Percentiles rank a stretch among this genome's conserved stretches.
Conservation (phyloP, 2,329 filamentous ascomycete species). For the Pyricularia grisea region DNA sequence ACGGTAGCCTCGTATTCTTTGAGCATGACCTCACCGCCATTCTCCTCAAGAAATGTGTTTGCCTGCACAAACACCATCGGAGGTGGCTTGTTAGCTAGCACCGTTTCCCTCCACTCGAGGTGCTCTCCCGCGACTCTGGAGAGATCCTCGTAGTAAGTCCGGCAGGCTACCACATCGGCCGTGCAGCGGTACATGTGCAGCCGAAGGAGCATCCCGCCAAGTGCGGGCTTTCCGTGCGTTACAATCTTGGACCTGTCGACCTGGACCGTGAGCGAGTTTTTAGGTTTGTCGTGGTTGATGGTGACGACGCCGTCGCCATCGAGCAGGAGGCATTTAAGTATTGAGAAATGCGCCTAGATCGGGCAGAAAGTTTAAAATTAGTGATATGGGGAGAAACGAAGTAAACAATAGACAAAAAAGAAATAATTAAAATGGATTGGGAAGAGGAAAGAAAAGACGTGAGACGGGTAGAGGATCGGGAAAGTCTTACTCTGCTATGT, state of each 20-base stretch:
- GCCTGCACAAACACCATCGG: conserved; percentile 55
- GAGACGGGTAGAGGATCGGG: background rate
- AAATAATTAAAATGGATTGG: background rate
- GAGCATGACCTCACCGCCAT: conserved; percentile 27
- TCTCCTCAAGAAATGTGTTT: conserved; percentile 38
- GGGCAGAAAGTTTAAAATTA: background rate
- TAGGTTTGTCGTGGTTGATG: conserved; percentile 33
- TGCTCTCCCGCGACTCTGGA: conserved; percentile 43
- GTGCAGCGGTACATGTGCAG: conserved; percentile 55
- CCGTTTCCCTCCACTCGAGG: conserved; percentile 43
- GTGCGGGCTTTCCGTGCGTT: conserved; percentile 44
- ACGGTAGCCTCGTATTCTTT: conserved; percentile 48
- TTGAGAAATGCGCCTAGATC: conserved; percentile 33
- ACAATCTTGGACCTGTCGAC: conserved; percentile 50
- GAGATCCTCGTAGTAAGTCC: conserved; percentile 46
- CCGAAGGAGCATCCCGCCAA: conserved; percentile 48
- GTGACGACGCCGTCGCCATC: conserved; percentile 43
- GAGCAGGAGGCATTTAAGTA: conserved; percentile 47
- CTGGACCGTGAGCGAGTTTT: conserved; percentile 38
- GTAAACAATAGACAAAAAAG: background rate
- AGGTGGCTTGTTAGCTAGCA: conserved; percentile 46
- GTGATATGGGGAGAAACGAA: background rate
- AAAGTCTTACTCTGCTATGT: conserved; percentile 22
- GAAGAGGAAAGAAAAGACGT: background rate
- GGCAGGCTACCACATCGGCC: conserved; percentile 43